Evolutionary conservation across 345 rosid genomes (phyloP).

Genomic region (Gossypium herbaceum): DNA sequence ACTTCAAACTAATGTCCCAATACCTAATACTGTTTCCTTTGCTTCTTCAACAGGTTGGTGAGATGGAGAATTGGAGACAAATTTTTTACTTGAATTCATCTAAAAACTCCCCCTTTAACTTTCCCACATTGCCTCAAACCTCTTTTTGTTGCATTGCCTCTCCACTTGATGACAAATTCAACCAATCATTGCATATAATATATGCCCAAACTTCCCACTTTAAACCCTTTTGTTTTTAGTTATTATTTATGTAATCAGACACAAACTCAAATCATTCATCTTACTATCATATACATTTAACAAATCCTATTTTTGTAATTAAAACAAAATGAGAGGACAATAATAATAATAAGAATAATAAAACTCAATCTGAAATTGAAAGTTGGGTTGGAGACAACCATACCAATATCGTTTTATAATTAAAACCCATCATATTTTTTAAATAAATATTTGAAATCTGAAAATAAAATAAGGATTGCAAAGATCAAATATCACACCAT

Average conservation of each 20-base stretch:
- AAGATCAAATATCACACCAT: too few relatives aligned
- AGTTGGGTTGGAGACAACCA: too few relatives aligned
- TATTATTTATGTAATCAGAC: neutral
- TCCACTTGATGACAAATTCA: neutral
- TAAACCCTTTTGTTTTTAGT: neutral
- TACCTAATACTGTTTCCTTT: neutral
- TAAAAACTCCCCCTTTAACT: conserved; percentile 4
- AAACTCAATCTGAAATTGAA: too few relatives aligned
- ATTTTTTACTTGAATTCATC: neutral
- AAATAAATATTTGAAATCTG: too few relatives aligned
- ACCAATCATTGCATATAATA: conserved; percentile 8
- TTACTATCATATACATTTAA: too few relatives aligned
- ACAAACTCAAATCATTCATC: too few relatives aligned
- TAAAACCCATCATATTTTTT: too few relatives aligned
- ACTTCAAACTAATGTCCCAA: neutral
- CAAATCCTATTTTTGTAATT: too few relatives aligned
- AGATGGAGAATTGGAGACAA: neutral
- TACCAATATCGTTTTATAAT: too few relatives aligned
- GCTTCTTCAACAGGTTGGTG: neutral
- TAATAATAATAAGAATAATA: too few relatives aligned
- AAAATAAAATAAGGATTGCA: too few relatives aligned
- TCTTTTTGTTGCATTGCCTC: neutral
- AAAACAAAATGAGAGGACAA: too few relatives aligned
- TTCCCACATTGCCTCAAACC: neutral
- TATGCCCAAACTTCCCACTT: neutral